Evolutionary conservation across 2,329 filamentous ascomycete species (phyloP).

Genomic region (Pochonia chlamydosporia): DNA sequence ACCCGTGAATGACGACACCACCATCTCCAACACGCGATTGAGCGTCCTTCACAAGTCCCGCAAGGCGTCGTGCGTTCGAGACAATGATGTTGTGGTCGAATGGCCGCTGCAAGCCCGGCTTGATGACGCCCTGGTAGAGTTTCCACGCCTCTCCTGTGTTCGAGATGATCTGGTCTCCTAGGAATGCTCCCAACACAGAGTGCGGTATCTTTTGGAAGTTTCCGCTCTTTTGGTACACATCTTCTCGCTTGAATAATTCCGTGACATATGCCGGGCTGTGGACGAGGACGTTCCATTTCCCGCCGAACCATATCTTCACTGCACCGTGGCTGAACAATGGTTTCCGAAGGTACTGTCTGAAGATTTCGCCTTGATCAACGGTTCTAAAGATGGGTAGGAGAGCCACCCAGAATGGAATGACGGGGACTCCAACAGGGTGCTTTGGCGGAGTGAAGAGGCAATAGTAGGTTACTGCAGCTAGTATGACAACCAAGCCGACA

Average conservation of each 20-base stretch:
- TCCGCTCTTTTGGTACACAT: conserved; percentile 30
- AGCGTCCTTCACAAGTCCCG: conserved; percentile 20
- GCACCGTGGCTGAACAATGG: conserved; percentile 33
- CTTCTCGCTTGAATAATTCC: conserved; percentile 29
- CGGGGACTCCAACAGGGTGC: conserved; percentile 30
- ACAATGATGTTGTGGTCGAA: conserved; percentile 17
- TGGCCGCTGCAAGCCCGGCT: conserved; percentile 25
- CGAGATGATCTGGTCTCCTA: conserved; percentile 35
- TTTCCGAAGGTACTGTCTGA: conserved; percentile 29
- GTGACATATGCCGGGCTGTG: conserved; percentile 36
- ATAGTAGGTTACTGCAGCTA: background rate
- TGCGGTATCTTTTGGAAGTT: conserved; percentile 35
- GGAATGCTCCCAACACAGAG: conserved; percentile 28
- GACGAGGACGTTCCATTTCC: conserved; percentile 42
- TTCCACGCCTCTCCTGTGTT: conserved; percentile 29
- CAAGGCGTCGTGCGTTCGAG: conserved; percentile 18
- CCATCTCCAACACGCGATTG: conserved; percentile 16
- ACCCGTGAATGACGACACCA: conserved; percentile 22
- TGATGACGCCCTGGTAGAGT: conserved; percentile 27
- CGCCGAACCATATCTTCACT: conserved; percentile 44
- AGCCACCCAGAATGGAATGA: conserved; percentile 37
- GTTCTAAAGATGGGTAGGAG: conserved; percentile 35
- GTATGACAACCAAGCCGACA: too few relatives aligned
- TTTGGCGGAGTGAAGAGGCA: conserved; percentile 17
- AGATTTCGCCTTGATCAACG: conserved; percentile 37